Percentiles rank a stretch among this genome's conserved stretches.
Conservation (phyloP, 2,329 filamentous ascomycete species). For the Alternaria triticimaculans region DNA sequence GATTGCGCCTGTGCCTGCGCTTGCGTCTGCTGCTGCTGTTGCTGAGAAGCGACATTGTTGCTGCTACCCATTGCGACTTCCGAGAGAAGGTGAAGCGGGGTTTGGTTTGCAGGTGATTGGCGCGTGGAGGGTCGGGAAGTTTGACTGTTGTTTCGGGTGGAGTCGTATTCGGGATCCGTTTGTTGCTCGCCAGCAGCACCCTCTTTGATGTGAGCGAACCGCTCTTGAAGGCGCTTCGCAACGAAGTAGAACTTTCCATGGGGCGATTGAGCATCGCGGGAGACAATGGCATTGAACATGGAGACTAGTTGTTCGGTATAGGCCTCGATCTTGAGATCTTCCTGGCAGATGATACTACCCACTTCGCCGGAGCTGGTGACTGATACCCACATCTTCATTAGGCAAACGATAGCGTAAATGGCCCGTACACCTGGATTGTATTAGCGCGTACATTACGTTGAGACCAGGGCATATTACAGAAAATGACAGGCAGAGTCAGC, state of each 20-base stretch:
- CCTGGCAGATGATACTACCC: conserved; percentile 56
- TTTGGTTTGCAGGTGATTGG: conserved; percentile 43
- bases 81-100: conserved; percentile 48
- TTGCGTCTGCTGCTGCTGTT: conserved; percentile 8
- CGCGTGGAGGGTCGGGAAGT: conserved; percentile 23
- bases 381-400: conserved; percentile 67
- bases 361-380: conserved; percentile 58
- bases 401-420: conserved; percentile 63
- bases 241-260: conserved; percentile 58
- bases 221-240: conserved; percentile 53
- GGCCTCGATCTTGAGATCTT: conserved; percentile 56
- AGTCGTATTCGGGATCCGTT: conserved; percentile 29
- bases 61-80: conserved; percentile 50
- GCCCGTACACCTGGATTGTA: conserved; percentile 55
- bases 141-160: conserved; percentile 25
- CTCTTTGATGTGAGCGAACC: conserved; percentile 54
- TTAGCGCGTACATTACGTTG: conserved; percentile 21
- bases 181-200: conserved; percentile 45
- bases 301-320: conserved; percentile 55
- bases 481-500: conserved; percentile 54
- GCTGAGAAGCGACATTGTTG: conserved; percentile 20
- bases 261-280: conserved; percentile 50
- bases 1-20: conserved; percentile 16
- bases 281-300: conserved; percentile 54
- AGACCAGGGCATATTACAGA: conserved; percentile 40